Percentiles rank a stretch among this genome's conserved stretches.
phyloP scores from a whole-genome alignment of 1,284 basidiomycete genomes.

The Chiua sp. region DNA sequence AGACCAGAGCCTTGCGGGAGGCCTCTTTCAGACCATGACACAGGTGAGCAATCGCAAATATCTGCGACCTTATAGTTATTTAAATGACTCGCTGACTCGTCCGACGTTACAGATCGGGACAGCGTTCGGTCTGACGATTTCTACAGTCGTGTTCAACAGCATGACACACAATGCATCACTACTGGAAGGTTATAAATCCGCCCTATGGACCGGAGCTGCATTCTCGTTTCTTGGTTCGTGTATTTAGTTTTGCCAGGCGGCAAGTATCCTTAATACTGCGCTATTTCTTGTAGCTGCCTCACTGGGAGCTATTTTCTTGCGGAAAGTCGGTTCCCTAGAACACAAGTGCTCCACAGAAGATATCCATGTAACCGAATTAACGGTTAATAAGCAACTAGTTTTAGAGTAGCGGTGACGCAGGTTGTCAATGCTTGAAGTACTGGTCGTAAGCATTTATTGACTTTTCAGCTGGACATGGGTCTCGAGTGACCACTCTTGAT shows the following conservation, averaged over 20 bases:
- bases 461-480: too few species aligned
- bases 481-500: too few species aligned
- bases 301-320: conserved; percentile 58
- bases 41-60: conserved; percentile 57
- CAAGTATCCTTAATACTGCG: background rate
- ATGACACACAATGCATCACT: conserved; percentile 42
- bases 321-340: conserved; percentile 65
- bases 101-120: conserved; percentile 83
- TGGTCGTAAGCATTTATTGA: too few species aligned
- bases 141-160: conserved; percentile 73
- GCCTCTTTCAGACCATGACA: conserved; percentile 77
- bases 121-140: conserved; percentile 75
- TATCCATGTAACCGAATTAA: too few species aligned
- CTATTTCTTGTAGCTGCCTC: conserved; percentile 46
- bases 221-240: conserved; percentile 61
- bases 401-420: too few species aligned
- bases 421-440: too few species aligned
- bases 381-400: too few species aligned
- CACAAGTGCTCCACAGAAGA: too few species aligned
- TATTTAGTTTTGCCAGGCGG: background rate
- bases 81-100: too few species aligned
- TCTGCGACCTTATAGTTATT: too few species aligned
- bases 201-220: conserved; percentile 67
- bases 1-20: conserved; percentile 83
- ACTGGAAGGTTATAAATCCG: conserved; percentile 60